Conservation (phyloP, 2,329 filamentous ascomycete species). For the Lachnellula arida region DNA sequence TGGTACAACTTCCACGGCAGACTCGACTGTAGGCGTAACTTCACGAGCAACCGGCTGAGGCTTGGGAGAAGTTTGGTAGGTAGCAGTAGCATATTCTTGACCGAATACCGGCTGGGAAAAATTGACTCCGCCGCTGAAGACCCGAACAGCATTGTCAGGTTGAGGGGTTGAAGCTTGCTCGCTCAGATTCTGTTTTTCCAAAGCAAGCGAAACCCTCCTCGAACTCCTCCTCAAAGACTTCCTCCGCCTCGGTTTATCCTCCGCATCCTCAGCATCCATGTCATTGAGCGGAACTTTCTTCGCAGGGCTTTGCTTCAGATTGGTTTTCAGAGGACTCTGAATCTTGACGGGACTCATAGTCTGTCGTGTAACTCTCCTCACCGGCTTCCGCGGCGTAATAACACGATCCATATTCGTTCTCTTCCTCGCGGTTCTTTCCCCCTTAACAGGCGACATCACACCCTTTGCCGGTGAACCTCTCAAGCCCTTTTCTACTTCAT, state of each 20-base stretch:
- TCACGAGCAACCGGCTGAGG: not conserved
- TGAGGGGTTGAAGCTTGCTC: not conserved
- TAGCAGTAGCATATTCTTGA: not conserved
- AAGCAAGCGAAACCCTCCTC: slow-evolving; percentile 8
- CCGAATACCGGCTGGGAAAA: not conserved
- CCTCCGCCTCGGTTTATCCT: slow-evolving; percentile 15
- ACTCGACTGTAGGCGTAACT: not conserved
- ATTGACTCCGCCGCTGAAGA: not conserved
- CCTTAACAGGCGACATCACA: not conserved
- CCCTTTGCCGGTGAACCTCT: not conserved
- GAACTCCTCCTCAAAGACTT: slow-evolving; percentile 24
- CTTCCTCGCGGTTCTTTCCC: slow-evolving; percentile 19
- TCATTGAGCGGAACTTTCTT: slow-evolving; percentile 5
- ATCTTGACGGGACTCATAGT: too few species aligned
- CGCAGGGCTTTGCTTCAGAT: not conserved
- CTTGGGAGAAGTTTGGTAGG: not conserved
- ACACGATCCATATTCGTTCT: slow-evolving; percentile 31
- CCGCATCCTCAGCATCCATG: not conserved
- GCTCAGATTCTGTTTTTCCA: slow-evolving; percentile 1
- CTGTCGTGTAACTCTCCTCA: slow-evolving; percentile 13
- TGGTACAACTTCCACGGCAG: not conserved
- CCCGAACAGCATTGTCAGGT: not conserved
- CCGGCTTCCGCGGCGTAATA: slow-evolving; percentile 29
- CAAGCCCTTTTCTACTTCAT: not conserved
- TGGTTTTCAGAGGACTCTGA: too few species aligned